Base-by-base conservation (phyloP, 2,329 filamentous ascomycete genomes). In the Pseudocercospora fijiensis region DNA sequence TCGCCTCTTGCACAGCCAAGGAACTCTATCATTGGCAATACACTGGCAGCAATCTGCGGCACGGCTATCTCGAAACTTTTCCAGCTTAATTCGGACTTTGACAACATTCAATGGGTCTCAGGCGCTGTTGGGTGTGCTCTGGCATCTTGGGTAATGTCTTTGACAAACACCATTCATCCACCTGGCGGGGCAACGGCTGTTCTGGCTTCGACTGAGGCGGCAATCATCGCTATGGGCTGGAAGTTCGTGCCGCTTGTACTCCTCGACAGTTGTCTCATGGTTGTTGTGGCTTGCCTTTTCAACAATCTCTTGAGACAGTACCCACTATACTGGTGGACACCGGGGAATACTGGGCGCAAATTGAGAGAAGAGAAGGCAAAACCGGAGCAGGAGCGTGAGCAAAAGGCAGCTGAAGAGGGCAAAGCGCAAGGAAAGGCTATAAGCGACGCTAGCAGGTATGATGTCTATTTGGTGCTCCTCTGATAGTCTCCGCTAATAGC, bases 241-340 rank as follows among this genome's bases (percentile, higher is more conserved):
- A 74, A 74, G 41, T 82, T 78, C 65, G 75, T 81, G 0, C 75
- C 76, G 0, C 65, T 82, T 7, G 75, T 82, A 3, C 65, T 79
- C 62, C 71, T 81, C 62, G 79, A 78, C 2, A 76, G 76, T 1
- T 69, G 71, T 1, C 65, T 82, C 41, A 80, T 83, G 79, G 55
- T 80, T 2, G 27, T 70, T 0, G 77, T 81, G 1, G 80, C 78
- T 0, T 71, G 79, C 6, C 57, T 80, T 4, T 70, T 80, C 63
- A 83, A 83, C 67, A 83, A 83, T 63, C 74, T 82, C 8, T 72
- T 80, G 57, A 71, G 81, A 27, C 76, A 77, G 61, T 83, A 81
- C 65, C 81, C 81, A 0, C 60, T 79, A 1, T 83, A 78, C 60
- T 83, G 81, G 81, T 83, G 80, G 81, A 80, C 79, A n/a, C 75